Evolutionary conservation across 768 basidiomycete species (phyloP), one percentile per base, ranked within the genome.

Genomic region (Amanita rubescens): DNA sequence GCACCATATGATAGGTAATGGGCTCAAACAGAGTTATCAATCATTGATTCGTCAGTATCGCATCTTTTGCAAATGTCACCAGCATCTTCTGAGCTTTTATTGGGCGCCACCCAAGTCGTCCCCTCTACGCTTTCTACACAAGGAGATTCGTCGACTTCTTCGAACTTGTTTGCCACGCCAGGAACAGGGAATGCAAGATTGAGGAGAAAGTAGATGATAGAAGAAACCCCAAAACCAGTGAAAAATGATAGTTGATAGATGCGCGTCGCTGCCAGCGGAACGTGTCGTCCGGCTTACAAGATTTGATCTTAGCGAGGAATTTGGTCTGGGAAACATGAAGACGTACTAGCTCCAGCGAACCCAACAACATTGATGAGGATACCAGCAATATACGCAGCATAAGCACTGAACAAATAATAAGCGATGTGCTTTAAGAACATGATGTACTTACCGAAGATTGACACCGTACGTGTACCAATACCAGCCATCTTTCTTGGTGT

Each of bases 171-270:
- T n/a, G 68, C 66, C 44, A 69, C 64, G 20, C 82, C 84, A 10
- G 71, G 73, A 3, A 80, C 76, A 3, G 89, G 87, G 67, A 77
- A 87, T 17, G 75, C 19, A 51, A 67, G 59, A 67, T 82, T 86
- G 46, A 85, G 73, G 39, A 67, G 22, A 61, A 71, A 78, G 67
- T 92, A 93, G 41, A 86, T 63, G 55, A 86, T 46, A 7, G 78
- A 71, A 2, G 88, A 86, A 38, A 84, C 76, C 32, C 79, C 80
- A 58, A 90, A 86, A 24, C 90, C 90, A n/a, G 85, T 85, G 69
- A 91, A 87, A 76, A 90, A 93, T 9, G 86, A 82, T 72, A 90
- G 76, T 84, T n/a, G 70, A 66, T 85, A 89, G 58, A 88, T 78
- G 53, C 80, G 75, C 17, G 81, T 87, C 1, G 88, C 87, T 3